Conservation (phyloP, 192 early-diverging fungal species). For the Mortierella hygrophila region DNA sequence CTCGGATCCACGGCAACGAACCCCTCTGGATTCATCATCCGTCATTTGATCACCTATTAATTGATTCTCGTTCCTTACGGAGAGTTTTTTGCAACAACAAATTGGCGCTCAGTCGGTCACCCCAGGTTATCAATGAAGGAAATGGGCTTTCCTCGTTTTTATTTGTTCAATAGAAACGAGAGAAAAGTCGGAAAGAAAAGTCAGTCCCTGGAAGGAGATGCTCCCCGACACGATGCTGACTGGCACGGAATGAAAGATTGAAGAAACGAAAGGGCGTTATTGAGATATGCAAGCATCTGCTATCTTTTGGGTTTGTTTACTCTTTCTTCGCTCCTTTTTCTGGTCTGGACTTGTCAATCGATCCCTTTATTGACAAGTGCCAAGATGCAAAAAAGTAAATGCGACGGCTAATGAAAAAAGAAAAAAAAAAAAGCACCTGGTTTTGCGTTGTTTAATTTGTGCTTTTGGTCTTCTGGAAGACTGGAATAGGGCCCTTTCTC, state of each 20-base stretch:
- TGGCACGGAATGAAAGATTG: too few species aligned
- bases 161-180: neutral
- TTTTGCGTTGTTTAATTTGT: neutral
- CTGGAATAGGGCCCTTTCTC: conserved; percentile 5
- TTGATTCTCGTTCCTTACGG: neutral
- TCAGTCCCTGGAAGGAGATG: neutral
- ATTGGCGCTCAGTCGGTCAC: neutral
- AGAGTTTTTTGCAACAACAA: neutral
- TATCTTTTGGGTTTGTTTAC: neutral
- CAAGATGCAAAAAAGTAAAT: neutral
- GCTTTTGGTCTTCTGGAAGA: conserved; percentile 11
- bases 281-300: neutral
- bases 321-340: neutral
- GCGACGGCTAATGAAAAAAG: neutral
- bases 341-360: neutral
- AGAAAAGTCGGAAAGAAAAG: neutral
- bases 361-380: neutral
- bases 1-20: conserved; percentile 8
- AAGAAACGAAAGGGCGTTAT: too few species aligned
- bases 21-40: neutral
- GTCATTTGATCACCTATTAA: neutral
- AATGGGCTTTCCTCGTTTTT: neutral
- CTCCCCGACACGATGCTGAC: neutral
- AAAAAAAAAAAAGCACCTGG: neutral
- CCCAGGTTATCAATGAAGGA: neutral